A percentile compares a stretch with the other conserved stretches of the same genome.
phyloP scores from a whole-genome alignment of 2,329 filamentous ascomycete genomes.

The Fusarium compactum region DNA sequence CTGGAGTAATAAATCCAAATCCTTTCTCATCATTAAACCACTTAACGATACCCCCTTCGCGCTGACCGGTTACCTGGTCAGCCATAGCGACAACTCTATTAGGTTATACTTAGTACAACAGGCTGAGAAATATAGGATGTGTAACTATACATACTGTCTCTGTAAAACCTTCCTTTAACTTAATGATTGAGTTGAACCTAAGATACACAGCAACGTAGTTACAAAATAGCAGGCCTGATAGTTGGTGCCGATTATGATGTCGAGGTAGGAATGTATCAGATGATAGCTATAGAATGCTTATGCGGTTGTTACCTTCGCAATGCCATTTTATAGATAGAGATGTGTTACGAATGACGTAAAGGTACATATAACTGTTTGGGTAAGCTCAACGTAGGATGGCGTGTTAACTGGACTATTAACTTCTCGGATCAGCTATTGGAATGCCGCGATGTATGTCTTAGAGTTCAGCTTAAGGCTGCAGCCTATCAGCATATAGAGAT shows the following conservation, averaged over 20 bases:
- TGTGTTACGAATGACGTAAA: neutral
- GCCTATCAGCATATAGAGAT: neutral
- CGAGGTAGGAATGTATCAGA: neutral
- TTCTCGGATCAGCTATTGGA: neutral
- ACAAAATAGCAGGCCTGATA: neutral
- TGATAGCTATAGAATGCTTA: neutral
- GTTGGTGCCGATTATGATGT: neutral
- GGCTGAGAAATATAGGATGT: neutral
- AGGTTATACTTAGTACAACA: neutral
- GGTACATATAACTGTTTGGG: neutral
- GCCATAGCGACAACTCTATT: neutral
- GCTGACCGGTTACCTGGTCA: neutral
- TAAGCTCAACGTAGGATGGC: neutral
- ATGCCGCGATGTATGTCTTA: neutral
- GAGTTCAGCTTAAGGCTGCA: neutral
- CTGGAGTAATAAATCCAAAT: neutral
- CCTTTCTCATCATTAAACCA: neutral
- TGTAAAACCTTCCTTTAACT: accelerated
- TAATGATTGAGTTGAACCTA: neutral
- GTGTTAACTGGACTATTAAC: neutral
- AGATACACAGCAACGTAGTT: neutral
- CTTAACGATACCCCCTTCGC: neutral
- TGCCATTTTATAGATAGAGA: neutral
- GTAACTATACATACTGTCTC: neutral
- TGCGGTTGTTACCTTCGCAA: neutral